These are phyloP conservation scores for Trypanosoma platydactyli DNA, from an alignment of 208 protist species.

Conservation along the genomic window DNA sequence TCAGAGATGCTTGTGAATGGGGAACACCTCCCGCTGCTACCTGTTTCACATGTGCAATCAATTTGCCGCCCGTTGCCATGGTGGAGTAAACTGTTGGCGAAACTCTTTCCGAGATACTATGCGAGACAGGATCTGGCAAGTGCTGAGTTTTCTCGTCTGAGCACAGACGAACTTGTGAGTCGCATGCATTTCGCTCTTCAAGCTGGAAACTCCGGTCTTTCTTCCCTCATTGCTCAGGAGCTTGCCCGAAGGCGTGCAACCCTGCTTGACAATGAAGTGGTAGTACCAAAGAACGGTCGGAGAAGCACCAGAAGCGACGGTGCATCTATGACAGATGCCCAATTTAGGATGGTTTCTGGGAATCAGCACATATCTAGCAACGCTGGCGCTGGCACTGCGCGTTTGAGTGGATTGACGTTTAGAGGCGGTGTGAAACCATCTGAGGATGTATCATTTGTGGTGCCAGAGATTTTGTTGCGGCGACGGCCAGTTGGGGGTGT, in stretches of 20 bases:
- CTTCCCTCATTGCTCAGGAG: constrained; percentile 65
- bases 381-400: background rate
- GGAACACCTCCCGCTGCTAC: background rate
- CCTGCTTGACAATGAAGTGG: constrained; percentile 15
- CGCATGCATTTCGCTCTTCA: constrained; percentile 74
- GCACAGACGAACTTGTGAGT: constrained; percentile 54
- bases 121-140: constrained; percentile 26
- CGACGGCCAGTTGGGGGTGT: background rate
- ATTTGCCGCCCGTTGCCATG: constrained; percentile 1
- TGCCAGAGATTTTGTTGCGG: constrained; percentile 27
- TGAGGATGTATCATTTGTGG: constrained; percentile 19
- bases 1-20: background rate
- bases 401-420: background rate
- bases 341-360: background rate
- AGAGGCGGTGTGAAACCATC: background rate
- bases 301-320: background rate
- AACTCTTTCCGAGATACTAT: constrained; percentile 43
- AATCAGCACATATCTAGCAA: background rate
- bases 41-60: constrained; percentile 13
- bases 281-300: background rate
- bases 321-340: background rate
- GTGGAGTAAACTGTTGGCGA: constrained; percentile 30
- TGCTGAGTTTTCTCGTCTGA: constrained; percentile 28
- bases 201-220: constrained; percentile 57
- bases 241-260: constrained; percentile 52